Conservation (phyloP, 2,329 filamentous ascomycete genomes). For the Coniella vitis region DNA sequence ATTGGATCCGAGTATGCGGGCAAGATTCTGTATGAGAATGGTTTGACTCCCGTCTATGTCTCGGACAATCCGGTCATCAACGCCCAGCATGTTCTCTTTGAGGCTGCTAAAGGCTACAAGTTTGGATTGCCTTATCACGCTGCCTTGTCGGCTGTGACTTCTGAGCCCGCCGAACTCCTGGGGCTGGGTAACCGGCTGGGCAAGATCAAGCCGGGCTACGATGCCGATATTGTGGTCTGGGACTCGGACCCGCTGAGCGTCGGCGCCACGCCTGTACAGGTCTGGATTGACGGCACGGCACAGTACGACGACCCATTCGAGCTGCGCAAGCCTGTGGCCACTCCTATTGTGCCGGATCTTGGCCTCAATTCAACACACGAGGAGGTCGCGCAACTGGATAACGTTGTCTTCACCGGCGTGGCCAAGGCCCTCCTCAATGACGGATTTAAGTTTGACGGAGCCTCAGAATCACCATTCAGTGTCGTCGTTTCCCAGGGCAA, state of each 20-base stretch:
- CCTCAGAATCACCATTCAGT: slow-evolving; percentile 29
- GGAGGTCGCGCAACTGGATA: slow-evolving; percentile 29
- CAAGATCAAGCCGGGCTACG: slow-evolving; percentile 55
- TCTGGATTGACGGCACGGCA: slow-evolving; percentile 56
- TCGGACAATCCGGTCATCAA: slow-evolving; percentile 65
- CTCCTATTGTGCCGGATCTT: slow-evolving; percentile 33
- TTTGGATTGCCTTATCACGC: slow-evolving; percentile 56
- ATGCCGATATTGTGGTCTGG: slow-evolving; percentile 57
- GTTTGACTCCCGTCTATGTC: slow-evolving; percentile 61
- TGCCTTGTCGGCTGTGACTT: slow-evolving; percentile 51
- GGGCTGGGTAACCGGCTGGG: slow-evolving; percentile 52
- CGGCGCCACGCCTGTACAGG: slow-evolving; percentile 52
- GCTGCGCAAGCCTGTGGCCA: slow-evolving; percentile 40
- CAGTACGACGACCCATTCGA: slow-evolving; percentile 51
- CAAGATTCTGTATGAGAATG: slow-evolving; percentile 58
- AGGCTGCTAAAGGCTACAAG: slow-evolving; percentile 52
- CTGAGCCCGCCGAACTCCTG: slow-evolving; percentile 50
- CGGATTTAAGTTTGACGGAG: slow-evolving; percentile 23
- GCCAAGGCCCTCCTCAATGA: slow-evolving; percentile 43
- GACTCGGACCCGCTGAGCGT: slow-evolving; percentile 55
- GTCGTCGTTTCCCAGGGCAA: slow-evolving; percentile 46
- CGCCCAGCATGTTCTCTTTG: slow-evolving; percentile 62
- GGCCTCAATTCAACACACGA: slow-evolving; percentile 35
- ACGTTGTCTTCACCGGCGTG: slow-evolving; percentile 52
- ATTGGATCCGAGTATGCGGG: slow-evolving; percentile 59